Conservation (phyloP, 2,329 filamentous ascomycete species). For the Thielaviopsis musarum region DNA sequence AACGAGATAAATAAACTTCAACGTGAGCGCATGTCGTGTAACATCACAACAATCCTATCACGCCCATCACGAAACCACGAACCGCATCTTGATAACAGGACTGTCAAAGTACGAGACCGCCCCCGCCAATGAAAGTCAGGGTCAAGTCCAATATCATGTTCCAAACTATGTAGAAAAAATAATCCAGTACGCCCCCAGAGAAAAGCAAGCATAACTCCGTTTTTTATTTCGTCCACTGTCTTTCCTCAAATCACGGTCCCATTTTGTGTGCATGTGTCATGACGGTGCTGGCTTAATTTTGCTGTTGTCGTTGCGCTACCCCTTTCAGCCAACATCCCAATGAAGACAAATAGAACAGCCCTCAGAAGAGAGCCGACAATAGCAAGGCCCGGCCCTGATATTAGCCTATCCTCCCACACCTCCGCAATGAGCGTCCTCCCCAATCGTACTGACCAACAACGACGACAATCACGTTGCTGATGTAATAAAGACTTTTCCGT, state of each 20-base stretch:
- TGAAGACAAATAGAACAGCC: constrained; percentile 16
- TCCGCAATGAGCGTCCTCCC: neutral
- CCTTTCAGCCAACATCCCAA: neutral
- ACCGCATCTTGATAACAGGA: neutral
- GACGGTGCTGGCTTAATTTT: neutral
- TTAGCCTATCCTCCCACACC: neutral
- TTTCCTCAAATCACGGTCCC: neutral
- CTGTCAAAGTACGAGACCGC: neutral
- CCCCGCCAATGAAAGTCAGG: neutral
- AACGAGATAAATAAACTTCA: neutral
- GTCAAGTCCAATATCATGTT: constrained; percentile 24
- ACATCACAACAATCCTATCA: neutral
- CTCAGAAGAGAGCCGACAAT: neutral
- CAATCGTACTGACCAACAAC: neutral
- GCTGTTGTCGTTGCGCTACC: neutral
- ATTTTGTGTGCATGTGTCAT: neutral
- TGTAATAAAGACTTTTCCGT: neutral
- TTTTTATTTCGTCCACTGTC: neutral
- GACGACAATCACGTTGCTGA: constrained; percentile 1
- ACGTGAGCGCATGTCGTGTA: neutral
- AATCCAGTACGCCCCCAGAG: neutral
- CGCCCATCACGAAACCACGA: too few relatives aligned
- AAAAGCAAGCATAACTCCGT: neutral
- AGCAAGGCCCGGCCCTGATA: neutral
- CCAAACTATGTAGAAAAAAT: constrained; percentile 21